Conservation (phyloP, 441 rosid genomes). For the Gossypium armourianum region DNA sequence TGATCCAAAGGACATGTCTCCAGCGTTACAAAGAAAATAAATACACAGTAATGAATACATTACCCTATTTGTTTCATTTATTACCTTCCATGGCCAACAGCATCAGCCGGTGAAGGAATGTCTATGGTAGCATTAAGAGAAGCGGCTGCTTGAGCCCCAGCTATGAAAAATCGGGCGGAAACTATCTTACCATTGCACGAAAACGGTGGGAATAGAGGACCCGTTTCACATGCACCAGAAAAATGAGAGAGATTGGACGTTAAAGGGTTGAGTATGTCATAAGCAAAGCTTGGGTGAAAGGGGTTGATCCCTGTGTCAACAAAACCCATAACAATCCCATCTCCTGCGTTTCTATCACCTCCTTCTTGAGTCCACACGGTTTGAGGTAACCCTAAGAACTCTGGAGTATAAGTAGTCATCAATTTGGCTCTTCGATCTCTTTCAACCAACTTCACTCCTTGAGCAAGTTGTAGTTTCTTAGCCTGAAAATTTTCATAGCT, state of each 20-base stretch:
- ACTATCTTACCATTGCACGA: conserved; percentile 75
- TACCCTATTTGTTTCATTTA: background rate
- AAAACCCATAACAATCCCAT: conserved; percentile 64
- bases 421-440: conserved; percentile 69
- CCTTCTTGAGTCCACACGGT: conserved; percentile 46
- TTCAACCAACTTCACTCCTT: conserved; percentile 58
- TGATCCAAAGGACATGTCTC: conserved; percentile 16
- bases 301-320: conserved; percentile 80
- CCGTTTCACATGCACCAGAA: conserved; percentile 60
- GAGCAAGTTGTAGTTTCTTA: conserved; percentile 36
- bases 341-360: conserved; percentile 44
- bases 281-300: conserved; percentile 59
- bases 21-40: background rate
- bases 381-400: conserved; percentile 53
- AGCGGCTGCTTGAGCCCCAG: conserved; percentile 58
- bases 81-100: conserved; percentile 80
- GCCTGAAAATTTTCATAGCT: conserved; percentile 34
- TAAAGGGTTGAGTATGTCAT: conserved; percentile 29
- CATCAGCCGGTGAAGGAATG: conserved; percentile 71
- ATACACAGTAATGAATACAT: background rate
- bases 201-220: conserved; percentile 45
- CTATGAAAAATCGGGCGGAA: conserved; percentile 68
- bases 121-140: conserved; percentile 50
- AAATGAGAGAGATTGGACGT: conserved; percentile 40
- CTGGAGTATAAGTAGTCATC: conserved; percentile 79